phyloP scores from a whole-genome alignment of 2,329 filamentous ascomycete genomes.

The Aureobasidium uvarum region DNA sequence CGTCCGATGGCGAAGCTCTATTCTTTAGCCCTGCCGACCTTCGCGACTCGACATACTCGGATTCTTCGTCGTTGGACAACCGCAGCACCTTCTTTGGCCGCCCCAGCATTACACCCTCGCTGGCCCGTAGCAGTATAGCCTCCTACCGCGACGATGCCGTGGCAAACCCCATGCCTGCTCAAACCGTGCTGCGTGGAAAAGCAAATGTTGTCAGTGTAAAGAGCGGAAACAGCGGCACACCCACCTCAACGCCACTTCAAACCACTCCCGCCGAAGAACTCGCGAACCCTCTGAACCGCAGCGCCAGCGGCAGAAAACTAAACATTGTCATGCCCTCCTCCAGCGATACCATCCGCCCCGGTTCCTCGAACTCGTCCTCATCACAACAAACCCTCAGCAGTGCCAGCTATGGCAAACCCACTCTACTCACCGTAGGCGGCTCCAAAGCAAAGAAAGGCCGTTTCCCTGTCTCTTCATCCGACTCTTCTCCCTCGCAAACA shows the following conservation, averaged over 20 bases:
- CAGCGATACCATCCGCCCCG: slow-evolving; percentile 30
- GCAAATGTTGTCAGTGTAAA: slow-evolving; percentile 93
- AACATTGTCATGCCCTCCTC: slow-evolving; percentile 45
- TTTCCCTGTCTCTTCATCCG: slow-evolving; percentile 33
- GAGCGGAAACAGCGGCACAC: slow-evolving; percentile 59
- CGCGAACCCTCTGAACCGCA: slow-evolving; percentile 45
- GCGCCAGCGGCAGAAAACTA: slow-evolving; percentile 30
- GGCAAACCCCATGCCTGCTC: slow-evolving; percentile 72
- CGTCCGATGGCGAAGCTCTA: slow-evolving; percentile 65
- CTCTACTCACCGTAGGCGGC: slow-evolving; percentile 45
- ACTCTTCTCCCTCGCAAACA: slow-evolving; percentile 32
- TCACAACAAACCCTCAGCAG: slow-evolving; percentile 38
- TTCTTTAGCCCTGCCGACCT: slow-evolving; percentile 92
- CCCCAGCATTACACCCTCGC: slow-evolving; percentile 51
- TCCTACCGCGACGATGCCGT: slow-evolving; percentile 91
- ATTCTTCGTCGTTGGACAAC: slow-evolving; percentile 56
- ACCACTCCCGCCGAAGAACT: slow-evolving; percentile 48
- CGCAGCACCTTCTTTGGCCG: slow-evolving; percentile 46
- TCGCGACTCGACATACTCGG: slow-evolving; percentile 87
- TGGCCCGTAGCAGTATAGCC: slow-evolving; percentile 63
- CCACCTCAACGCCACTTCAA: slow-evolving; percentile 41
- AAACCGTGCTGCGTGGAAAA: slow-evolving; percentile 82
- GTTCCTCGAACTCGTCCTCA: slow-evolving; percentile 35
- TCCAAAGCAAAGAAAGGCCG: slow-evolving; percentile 40
- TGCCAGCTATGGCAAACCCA: slow-evolving; percentile 46